A percentile compares a stretch with the other conserved stretches of the same genome.
These are phyloP conservation scores for Aegilops longissima DNA, from an alignment of 176 grass and related monocot genomes.

Conservation along the genomic window DNA sequence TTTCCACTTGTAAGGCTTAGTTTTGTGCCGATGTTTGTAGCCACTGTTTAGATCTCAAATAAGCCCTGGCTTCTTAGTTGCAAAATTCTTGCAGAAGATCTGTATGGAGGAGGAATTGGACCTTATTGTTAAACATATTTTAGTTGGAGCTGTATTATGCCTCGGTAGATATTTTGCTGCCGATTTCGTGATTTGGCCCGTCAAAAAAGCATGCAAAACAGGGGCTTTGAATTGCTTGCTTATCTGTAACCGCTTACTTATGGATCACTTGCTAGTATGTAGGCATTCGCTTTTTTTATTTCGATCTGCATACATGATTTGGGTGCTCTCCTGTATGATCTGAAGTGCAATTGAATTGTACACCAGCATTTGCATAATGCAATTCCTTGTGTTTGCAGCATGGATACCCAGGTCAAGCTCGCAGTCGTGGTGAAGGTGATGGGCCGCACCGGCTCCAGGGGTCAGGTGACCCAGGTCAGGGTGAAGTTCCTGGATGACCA, in stretches of 20 bases:
- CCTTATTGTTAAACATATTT: not conserved
- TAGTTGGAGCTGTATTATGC: too few species aligned
- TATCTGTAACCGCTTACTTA: not conserved
- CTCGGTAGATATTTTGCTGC: not conserved
- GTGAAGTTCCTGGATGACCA: slow-evolving; percentile 94
- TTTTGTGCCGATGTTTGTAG: not conserved
- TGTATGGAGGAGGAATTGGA: not conserved
- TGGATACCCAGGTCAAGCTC: slow-evolving; percentile 87
- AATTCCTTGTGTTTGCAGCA: slow-evolving; percentile 38
- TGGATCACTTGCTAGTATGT: not conserved
- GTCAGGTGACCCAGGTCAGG: slow-evolving; percentile 89
- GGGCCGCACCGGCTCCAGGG: slow-evolving; percentile 73
- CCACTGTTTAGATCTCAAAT: not conserved
- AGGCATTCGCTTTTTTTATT: not conserved
- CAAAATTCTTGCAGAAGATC: not conserved
- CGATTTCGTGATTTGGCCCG: not conserved
- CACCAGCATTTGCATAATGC: not conserved
- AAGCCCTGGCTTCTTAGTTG: not conserved
- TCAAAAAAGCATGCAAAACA: not conserved
- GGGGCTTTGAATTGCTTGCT: not conserved
- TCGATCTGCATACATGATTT: not conserved
- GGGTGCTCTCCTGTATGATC: not conserved
- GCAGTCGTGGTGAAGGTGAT: slow-evolving; percentile 90
- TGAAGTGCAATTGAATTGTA: not conserved
- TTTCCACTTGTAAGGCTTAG: not conserved